Conservation (phyloP, 305 asterid genomes). For the Rubia tinctorum region DNA sequence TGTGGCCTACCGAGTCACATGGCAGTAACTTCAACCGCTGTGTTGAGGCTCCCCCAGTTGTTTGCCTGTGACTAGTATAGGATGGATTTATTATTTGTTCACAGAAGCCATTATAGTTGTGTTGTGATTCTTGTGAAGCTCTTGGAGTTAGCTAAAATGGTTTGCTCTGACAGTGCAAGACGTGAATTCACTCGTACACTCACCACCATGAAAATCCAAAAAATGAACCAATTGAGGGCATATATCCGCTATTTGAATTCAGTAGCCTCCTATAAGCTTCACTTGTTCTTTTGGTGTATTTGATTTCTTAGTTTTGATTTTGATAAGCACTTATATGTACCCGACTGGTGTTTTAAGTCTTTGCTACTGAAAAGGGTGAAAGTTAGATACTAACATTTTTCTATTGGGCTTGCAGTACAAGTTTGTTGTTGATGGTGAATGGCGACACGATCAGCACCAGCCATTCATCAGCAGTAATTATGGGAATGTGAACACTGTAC, state of each 20-base stretch:
- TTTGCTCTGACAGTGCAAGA: neutral
- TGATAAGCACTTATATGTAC: neutral
- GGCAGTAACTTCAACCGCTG: too few species aligned
- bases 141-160: neutral
- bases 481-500: slow-evolving; percentile 80
- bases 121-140: neutral
- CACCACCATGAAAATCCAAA: neutral
- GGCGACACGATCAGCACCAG: slow-evolving; percentile 91
- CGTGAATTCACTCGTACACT: neutral
- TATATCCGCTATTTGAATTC: neutral
- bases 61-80: slow-evolving; percentile 5
- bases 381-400: slow-evolving; percentile 11
- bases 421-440: slow-evolving; percentile 96
- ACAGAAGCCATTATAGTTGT: neutral
- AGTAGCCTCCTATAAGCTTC: neutral
- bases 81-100: neutral
- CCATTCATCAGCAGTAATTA: slow-evolving; percentile 61
- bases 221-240: neutral
- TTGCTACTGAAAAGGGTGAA: slow-evolving; percentile 1
- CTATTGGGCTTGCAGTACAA: slow-evolving; percentile 62
- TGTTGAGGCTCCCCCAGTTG: neutral
- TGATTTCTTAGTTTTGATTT: neutral
- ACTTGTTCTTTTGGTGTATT: neutral
- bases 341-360: neutral
- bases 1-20: too few species aligned